Evolutionary conservation across 1,139 yeast species (phyloP).

Genomic region (Saccharomyces hybrid): DNA sequence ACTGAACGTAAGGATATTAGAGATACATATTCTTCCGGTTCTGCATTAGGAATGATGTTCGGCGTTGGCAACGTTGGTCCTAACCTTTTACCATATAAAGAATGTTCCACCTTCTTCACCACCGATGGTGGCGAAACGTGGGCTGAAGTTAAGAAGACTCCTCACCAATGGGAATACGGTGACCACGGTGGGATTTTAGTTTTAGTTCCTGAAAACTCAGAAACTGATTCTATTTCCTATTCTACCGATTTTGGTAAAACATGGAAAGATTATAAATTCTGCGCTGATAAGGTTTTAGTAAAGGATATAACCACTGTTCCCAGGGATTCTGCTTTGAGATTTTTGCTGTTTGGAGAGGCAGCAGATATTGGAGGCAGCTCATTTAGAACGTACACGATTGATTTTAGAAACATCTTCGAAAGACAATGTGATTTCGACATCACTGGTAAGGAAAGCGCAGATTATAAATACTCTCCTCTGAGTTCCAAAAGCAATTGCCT

Average conservation of each 20-base stretch:
- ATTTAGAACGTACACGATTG: constrained; percentile 48
- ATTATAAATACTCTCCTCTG: constrained; percentile 81
- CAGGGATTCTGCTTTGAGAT: constrained; percentile 75
- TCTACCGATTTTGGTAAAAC: constrained; percentile 74
- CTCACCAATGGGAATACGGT: constrained; percentile 90
- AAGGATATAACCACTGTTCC: constrained; percentile 86
- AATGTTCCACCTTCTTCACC: constrained; percentile 66
- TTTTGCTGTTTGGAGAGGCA: constrained; percentile 44
- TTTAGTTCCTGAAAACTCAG: constrained; percentile 50
- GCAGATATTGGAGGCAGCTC: constrained; percentile 36
- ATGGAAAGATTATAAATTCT: constrained; percentile 64
- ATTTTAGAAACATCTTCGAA: constrained; percentile 56
- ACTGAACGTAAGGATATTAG: constrained; percentile 80
- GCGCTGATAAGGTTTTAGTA: constrained; percentile 49
- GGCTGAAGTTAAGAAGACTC: constrained; percentile 69
- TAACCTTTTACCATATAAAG: constrained; percentile 41
- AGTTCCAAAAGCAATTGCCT: constrained; percentile 67
- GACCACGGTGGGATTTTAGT: constrained; percentile 87
- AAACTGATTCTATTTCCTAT: constrained; percentile 53
- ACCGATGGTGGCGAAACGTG: constrained; percentile 87
- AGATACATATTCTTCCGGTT: constrained; percentile 80
- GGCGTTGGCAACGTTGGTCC: constrained; percentile 91
- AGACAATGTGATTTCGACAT: constrained; percentile 68
- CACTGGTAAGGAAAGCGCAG: constrained; percentile 53
- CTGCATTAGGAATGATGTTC: constrained; percentile 81